These are phyloP conservation scores for Whalleya microplaca DNA, from an alignment of 2,329 filamentous ascomycete genomes.

Conservation along the genomic window DNA sequence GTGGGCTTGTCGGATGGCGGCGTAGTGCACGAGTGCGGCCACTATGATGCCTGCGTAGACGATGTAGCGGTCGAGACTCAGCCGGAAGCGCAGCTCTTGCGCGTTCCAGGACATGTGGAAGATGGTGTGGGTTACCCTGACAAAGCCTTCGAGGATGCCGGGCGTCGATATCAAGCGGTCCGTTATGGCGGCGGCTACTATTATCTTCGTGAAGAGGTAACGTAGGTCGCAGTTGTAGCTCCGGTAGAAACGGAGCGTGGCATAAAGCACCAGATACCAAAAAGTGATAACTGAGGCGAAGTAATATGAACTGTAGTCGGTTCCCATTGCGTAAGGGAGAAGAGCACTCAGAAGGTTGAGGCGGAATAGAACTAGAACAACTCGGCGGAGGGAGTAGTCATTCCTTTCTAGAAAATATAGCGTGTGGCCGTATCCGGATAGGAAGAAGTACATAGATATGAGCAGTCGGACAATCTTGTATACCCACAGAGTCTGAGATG, in stretches of 20 bases:
- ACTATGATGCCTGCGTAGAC: constrained; percentile 60
- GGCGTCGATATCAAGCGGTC: constrained; percentile 40
- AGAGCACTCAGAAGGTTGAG: constrained; percentile 59
- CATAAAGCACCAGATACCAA: constrained; percentile 64
- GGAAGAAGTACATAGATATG: constrained; percentile 63
- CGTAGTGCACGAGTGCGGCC: constrained; percentile 46
- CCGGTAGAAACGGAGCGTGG: constrained; percentile 49
- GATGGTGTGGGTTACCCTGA: constrained; percentile 42
- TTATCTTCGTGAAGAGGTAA: constrained; percentile 52
- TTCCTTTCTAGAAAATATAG: constrained; percentile 58
- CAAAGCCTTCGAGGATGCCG: constrained; percentile 47
- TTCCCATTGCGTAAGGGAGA: constrained; percentile 60
- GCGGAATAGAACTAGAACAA: constrained; percentile 57
- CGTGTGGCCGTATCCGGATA: constrained; percentile 65
- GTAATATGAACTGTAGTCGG: constrained; percentile 60
- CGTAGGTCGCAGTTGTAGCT: constrained; percentile 46
- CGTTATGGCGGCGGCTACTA: constrained; percentile 45
- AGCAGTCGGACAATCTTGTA: constrained; percentile 59
- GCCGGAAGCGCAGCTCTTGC: constrained; percentile 52
- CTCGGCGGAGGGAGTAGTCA: constrained; percentile 59
- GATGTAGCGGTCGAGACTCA: constrained; percentile 57
- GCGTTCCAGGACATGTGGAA: constrained; percentile 55
- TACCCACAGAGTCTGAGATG: constrained; percentile 52
- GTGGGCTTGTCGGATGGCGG: constrained; percentile 22
- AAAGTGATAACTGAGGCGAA: constrained; percentile 63